These are phyloP conservation scores for Rhizopogon roseolus DNA, from an alignment of 768 basidiomycete species.

Conservation along the genomic window DNA sequence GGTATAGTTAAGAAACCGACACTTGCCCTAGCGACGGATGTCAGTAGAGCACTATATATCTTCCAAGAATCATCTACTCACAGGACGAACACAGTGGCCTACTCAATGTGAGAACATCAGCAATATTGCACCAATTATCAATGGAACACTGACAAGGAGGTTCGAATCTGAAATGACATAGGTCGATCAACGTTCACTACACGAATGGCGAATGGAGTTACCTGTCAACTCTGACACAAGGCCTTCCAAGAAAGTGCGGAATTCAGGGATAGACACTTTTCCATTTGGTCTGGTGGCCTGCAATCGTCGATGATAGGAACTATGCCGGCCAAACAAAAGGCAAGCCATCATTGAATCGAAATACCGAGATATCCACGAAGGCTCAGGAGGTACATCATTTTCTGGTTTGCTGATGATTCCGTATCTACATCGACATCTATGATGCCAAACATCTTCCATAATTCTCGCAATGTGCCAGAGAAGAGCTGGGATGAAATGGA, in stretches of 20 bases:
- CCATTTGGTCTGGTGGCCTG: conserved; percentile 9
- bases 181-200: not conserved
- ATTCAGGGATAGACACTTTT: conserved; percentile 10
- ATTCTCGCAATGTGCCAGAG: conserved; percentile 14
- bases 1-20: not conserved
- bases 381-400: not conserved
- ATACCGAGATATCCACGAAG: not conserved
- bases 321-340: conserved; percentile 14
- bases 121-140: not conserved
- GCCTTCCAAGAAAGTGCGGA: conserved; percentile 12
- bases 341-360: conserved; percentile 11
- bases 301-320: conserved; percentile 15
- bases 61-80: not conserved
- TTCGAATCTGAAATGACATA: conserved; percentile 10
- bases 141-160: conserved; percentile 7
- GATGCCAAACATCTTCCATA: conserved; percentile 6
- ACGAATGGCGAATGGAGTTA: conserved; percentile 2
- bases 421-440: conserved; percentile 3
- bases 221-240: conserved; percentile 21
- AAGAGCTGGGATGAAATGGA: conserved; percentile 9
- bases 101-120: not conserved
- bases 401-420: not conserved
- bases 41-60: not conserved
- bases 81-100: not conserved
- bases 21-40: not conserved